Evolutionary conservation across 164 flowering plant species (phyloP).

Genomic region (Buxus sempervirens): DNA sequence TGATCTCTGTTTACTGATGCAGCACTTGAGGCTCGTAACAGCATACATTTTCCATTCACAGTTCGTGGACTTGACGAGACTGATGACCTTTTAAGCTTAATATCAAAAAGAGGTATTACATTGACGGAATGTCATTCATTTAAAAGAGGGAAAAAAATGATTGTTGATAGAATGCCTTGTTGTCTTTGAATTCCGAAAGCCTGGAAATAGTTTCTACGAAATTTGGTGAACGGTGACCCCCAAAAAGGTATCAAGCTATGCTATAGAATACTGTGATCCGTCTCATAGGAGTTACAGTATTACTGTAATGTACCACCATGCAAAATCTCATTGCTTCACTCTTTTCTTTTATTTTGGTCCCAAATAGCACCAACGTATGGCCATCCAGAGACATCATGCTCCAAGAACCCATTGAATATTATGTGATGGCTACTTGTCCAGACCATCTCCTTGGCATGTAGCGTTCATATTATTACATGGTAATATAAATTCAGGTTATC

Average conservation of each 20-base stretch:
- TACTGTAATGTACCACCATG: no score
- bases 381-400: no score
- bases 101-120: slow-evolving; percentile 51
- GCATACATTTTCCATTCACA: slow-evolving; percentile 37
- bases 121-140: neutral
- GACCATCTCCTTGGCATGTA: no score
- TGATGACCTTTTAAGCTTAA: slow-evolving; percentile 53
- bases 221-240: neutral
- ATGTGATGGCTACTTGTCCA: no score
- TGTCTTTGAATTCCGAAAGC: neutral
- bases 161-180: neutral
- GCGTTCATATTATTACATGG: no score
- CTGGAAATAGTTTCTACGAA: neutral
- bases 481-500: no score
- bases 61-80: slow-evolving; percentile 52
- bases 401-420: no score
- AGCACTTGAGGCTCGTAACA: slow-evolving; percentile 63
- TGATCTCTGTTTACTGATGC: slow-evolving; percentile 22
- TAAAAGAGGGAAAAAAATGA: no score
- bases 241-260: neutral
- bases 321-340: no score
- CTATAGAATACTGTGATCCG: neutral
- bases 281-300: no score
- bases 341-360: no score
- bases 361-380: no score